Evolutionary conservation across 1,139 yeast genomes (phyloP).

Genomic region (Yamadazyma buinensis): DNA sequence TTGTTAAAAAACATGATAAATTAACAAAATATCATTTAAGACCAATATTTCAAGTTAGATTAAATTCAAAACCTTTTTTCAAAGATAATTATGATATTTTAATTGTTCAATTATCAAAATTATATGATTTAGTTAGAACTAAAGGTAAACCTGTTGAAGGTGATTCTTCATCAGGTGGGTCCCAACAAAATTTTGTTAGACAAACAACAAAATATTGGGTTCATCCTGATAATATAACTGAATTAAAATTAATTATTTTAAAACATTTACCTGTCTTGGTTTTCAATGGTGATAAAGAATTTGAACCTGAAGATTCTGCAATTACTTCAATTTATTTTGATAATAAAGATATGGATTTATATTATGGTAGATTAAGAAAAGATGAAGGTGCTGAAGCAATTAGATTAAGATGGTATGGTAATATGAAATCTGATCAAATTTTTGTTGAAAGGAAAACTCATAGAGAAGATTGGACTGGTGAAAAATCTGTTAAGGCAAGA

Average conservation of each 20-base stretch:
- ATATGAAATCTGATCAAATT: constrained; percentile 87
- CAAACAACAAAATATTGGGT: constrained; percentile 99
- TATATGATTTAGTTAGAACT: constrained; percentile 90
- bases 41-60: constrained; percentile 89
- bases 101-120: constrained; percentile 82
- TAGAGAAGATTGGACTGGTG: constrained; percentile 99
- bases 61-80: constrained; percentile 91
- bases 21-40: constrained; percentile 76
- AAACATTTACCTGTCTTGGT: constrained; percentile 96
- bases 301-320: constrained; percentile 90
- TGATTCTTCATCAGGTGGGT: constrained; percentile 94
- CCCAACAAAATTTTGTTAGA: constrained; percentile 95
- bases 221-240: constrained; percentile 98
- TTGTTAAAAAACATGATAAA: constrained; percentile 94
- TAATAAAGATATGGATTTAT: constrained; percentile 81
- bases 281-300: constrained; percentile 93
- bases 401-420: constrained; percentile 98
- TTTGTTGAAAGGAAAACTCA: constrained; percentile 97
- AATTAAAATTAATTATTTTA: constrained; percentile 82
- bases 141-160: constrained; percentile 94
- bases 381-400: constrained; percentile 99
- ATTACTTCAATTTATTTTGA: constrained; percentile 96
- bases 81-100: constrained; percentile 89
- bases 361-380: constrained; percentile 90
- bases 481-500: constrained; percentile 95